These are phyloP conservation scores for Cadophora gregata DNA, from an alignment of 2,329 filamentous ascomycete genomes.

Conservation along the genomic window DNA sequence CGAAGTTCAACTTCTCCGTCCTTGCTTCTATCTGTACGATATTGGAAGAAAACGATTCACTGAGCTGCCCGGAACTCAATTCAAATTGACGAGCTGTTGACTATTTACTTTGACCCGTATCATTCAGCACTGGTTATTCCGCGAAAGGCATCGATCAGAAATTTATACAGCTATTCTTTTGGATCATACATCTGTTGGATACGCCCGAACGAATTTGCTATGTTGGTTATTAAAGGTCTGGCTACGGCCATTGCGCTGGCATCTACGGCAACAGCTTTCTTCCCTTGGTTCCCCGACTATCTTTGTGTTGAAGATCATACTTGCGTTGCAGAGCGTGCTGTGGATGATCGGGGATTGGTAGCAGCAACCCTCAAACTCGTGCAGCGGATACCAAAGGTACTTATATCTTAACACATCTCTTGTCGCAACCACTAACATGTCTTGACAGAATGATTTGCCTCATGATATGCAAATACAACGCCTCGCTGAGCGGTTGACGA, in stretches of 20 bases:
- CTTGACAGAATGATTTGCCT: slow-evolving; percentile 16
- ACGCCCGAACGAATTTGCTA: slow-evolving; percentile 18
- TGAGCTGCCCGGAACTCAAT: slow-evolving; percentile 19
- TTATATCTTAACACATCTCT: neutral
- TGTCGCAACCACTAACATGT: neutral
- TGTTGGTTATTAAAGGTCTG: slow-evolving; percentile 32
- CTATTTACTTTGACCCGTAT: neutral
- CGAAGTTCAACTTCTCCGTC: slow-evolving; percentile 21
- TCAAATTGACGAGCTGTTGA: slow-evolving; percentile 8
- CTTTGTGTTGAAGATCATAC: slow-evolving; percentile 32
- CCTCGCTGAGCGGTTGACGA: slow-evolving; percentile 33
- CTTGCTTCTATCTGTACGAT: slow-evolving; percentile 4
- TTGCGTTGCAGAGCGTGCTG: slow-evolving; percentile 19
- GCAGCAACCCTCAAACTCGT: slow-evolving; percentile 24
- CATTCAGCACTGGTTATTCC: neutral
- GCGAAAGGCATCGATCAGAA: neutral
- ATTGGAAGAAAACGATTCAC: slow-evolving; percentile 17
- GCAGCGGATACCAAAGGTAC: slow-evolving; percentile 27
- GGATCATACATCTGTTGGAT: slow-evolving; percentile 4
- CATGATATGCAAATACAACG: slow-evolving; percentile 32
- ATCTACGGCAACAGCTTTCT: slow-evolving; percentile 37
- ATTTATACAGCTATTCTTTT: neutral
- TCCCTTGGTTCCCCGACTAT: slow-evolving; percentile 37
- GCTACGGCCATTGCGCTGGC: slow-evolving; percentile 27
- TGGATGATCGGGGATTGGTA: slow-evolving; percentile 4